A percentile compares a stretch with the other conserved stretches of the same genome.
Evolutionary conservation across 768 basidiomycete species (phyloP).

Genomic region (Coprinopsis strossmayeri): DNA sequence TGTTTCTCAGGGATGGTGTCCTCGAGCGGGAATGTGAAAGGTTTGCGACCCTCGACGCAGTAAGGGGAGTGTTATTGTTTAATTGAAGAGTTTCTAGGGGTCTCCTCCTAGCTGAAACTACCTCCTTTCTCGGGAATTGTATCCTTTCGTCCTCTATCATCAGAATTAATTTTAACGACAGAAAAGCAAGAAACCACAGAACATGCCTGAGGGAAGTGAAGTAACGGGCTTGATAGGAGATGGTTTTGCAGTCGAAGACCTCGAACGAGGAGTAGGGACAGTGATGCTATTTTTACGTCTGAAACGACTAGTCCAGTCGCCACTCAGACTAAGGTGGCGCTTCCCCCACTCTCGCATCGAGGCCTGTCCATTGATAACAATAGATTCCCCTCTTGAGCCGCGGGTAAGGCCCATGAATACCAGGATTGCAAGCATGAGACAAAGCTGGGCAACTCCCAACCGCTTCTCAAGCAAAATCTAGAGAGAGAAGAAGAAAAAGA

Average conservation of each 20-base stretch:
- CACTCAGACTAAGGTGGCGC: conserved; percentile 49
- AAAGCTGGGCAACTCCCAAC: conserved; percentile 82
- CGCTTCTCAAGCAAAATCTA: conserved; percentile 87
- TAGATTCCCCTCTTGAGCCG: conserved; percentile 44
- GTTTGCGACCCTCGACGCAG: conserved; percentile 13
- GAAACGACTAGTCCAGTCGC: conserved; percentile 41
- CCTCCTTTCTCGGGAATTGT: conserved; percentile 15
- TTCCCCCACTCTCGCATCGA: conserved; percentile 50
- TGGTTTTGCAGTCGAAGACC: conserved; percentile 9
- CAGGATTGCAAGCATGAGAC: conserved; percentile 74
- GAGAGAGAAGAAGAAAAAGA: not conserved
- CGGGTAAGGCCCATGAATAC: conserved; percentile 85
- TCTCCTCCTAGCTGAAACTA: conserved; percentile 6
- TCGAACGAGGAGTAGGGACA: conserved; percentile 23
- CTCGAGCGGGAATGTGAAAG: conserved; percentile 20
- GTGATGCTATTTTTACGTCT: conserved; percentile 21
- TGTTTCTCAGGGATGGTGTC: conserved; percentile 19
- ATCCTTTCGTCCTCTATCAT: conserved; percentile 11
- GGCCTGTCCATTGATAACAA: conserved; percentile 18
- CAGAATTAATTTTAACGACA: not conserved
- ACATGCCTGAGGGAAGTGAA: conserved; percentile 1
- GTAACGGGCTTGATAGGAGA: not conserved
- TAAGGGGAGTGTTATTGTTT: conserved; percentile 15
- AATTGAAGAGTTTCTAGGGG: conserved; percentile 16
- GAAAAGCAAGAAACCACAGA: not conserved